phyloP scores from a whole-genome alignment of 345 rosid species.

The Clarkia xantiana region DNA sequence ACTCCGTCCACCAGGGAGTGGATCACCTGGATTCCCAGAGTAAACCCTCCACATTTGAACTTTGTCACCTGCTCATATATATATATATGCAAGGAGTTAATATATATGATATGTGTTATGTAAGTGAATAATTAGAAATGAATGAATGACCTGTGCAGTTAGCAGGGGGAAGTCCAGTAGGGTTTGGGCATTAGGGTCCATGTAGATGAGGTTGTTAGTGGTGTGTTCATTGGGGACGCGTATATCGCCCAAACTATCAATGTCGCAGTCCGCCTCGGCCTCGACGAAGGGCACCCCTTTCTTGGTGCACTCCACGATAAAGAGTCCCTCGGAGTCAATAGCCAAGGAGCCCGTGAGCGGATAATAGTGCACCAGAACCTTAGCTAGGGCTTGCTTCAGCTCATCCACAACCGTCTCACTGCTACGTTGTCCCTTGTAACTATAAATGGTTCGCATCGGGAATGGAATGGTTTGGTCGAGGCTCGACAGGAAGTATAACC shows the following conservation, averaged over 20 bases:
- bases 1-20: constrained; percentile 21
- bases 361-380: constrained; percentile 11
- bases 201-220: constrained; percentile 10
- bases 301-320: constrained; percentile 7
- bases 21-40: constrained; percentile 14
- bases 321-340: constrained; percentile 2
- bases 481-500: constrained; percentile 11
- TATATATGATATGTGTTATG: no score
- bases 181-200: constrained; percentile 6
- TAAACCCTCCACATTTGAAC: constrained; percentile 24
- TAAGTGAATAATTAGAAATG: no score
- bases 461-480: constrained; percentile 11
- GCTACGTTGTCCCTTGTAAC: background rate
- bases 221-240: constrained; percentile 9
- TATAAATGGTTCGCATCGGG: constrained; percentile 5
- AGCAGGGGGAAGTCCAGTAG: constrained; percentile 1
- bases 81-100: no score
- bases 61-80: constrained; percentile 29
- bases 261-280: constrained; percentile 9
- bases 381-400: constrained; percentile 10
- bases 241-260: constrained; percentile 14
- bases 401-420: background rate
- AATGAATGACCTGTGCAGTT: constrained; percentile 9
- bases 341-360: constrained; percentile 6
- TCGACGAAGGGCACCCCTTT: constrained; percentile 15